Conservation (phyloP, 306 rosid genomes). For the Quercus gilva region DNA sequence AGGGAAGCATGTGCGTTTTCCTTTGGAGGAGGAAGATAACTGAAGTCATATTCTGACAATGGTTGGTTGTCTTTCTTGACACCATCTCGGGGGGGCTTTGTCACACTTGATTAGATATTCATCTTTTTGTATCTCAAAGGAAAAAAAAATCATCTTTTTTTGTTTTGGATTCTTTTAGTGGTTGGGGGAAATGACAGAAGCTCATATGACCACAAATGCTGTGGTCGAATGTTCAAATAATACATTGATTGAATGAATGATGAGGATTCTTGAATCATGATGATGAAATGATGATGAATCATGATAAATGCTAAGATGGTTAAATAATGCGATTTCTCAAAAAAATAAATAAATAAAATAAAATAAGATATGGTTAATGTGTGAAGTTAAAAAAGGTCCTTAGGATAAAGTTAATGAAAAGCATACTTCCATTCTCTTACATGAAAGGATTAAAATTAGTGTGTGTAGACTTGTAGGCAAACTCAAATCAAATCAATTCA, state of each 20-base stretch:
- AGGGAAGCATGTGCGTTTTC: constrained; percentile 86
- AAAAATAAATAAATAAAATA: too few relatives aligned
- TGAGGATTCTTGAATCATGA: too few relatives aligned
- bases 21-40: constrained; percentile 34
- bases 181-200: neutral
- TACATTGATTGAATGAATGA: neutral
- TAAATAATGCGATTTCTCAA: too few relatives aligned
- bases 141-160: neutral
- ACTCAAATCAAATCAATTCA: too few relatives aligned
- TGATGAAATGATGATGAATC: too few relatives aligned
- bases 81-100: constrained; percentile 4
- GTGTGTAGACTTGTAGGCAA: too few relatives aligned
- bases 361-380: too few relatives aligned
- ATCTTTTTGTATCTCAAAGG: neutral
- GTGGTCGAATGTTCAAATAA: constrained; percentile 19
- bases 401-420: too few relatives aligned
- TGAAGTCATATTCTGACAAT: constrained; percentile 8
- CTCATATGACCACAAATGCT: neutral
- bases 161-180: neutral
- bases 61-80: constrained; percentile 37
- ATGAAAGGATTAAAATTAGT: too few relatives aligned
- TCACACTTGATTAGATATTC: neutral
- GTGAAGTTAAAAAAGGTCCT: too few relatives aligned
- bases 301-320: too few relatives aligned
- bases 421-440: too few relatives aligned